phyloP scores from a whole-genome alignment of 2,329 filamentous ascomycete genomes.

The Juglanconis sp. region DNA sequence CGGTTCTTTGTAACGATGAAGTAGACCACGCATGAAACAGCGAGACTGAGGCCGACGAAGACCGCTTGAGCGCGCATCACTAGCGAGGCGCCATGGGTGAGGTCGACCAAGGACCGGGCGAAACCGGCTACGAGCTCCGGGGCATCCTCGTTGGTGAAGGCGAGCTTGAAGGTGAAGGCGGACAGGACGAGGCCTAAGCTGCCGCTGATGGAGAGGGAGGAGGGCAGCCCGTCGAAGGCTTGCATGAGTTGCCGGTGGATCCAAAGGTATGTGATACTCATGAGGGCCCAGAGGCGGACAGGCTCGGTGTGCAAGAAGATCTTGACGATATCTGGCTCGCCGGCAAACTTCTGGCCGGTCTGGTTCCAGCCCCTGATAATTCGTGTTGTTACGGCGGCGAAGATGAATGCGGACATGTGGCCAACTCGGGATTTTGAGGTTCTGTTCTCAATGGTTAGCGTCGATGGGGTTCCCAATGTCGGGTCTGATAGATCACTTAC shows the following conservation, averaged over 20 bases:
- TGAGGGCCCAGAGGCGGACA: slow-evolving; percentile 68
- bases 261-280: slow-evolving; percentile 66
- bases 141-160: slow-evolving; percentile 82
- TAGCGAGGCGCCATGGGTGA: slow-evolving; percentile 42
- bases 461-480: neutral
- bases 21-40: slow-evolving; percentile 37
- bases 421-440: slow-evolving; percentile 25
- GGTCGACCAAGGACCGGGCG: slow-evolving; percentile 36
- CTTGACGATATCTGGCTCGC: slow-evolving; percentile 82
- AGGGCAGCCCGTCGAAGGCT: slow-evolving; percentile 39
- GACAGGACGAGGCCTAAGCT: slow-evolving; percentile 42
- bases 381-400: slow-evolving; percentile 61
- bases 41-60: slow-evolving; percentile 44
- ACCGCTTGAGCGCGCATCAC: slow-evolving; percentile 47
- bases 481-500: slow-evolving; percentile 25
- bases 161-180: slow-evolving; percentile 82
- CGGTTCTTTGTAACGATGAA: slow-evolving; percentile 30
- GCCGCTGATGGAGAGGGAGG: slow-evolving; percentile 37
- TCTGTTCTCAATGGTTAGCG: slow-evolving; percentile 17
- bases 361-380: slow-evolving; percentile 85
- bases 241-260: slow-evolving; percentile 45
- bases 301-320: slow-evolving; percentile 63
- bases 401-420: slow-evolving; percentile 29
- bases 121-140: slow-evolving; percentile 69
- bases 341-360: slow-evolving; percentile 92